Percentiles rank a stretch among this genome's conserved stretches.
Evolutionary conservation across 495 filamentous ascomycete genomes (phyloP).

Genomic region (Lasiosphaeria miniovina): DNA sequence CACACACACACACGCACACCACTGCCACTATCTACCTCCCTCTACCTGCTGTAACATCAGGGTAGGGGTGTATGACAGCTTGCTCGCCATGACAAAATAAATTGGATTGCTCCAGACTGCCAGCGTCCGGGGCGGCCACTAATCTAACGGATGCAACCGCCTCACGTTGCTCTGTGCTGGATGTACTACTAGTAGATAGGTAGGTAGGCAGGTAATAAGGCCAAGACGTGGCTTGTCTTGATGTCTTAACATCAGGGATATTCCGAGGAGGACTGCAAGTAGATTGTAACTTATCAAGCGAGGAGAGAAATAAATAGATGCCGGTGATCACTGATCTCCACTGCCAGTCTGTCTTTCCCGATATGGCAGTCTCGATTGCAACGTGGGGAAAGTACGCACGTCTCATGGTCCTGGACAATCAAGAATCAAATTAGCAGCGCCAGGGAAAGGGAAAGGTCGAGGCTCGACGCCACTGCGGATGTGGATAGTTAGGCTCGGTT

Average conservation of each 20-base stretch:
- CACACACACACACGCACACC: background rate
- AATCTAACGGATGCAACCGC: constrained; percentile 12
- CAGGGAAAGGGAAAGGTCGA: too few species aligned
- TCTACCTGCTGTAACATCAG: constrained; percentile 4
- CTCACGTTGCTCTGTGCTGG: background rate
- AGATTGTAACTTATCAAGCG: too few species aligned
- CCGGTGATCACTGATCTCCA: too few species aligned
- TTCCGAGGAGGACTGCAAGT: too few species aligned
- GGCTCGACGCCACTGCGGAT: too few species aligned
- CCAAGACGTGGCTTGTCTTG: too few species aligned
- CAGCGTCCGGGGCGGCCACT: background rate
- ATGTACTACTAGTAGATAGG: background rate
- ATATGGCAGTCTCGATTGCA: background rate
- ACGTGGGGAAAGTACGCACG: too few species aligned
- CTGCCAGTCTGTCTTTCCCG: background rate
- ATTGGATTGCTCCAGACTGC: constrained; percentile 7
- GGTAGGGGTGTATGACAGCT: constrained; percentile 1
- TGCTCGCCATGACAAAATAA: constrained; percentile 6
- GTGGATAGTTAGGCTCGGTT: constrained; percentile 21
- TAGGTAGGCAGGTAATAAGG: too few species aligned
- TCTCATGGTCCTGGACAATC: too few species aligned
- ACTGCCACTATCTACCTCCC: constrained; percentile 4
- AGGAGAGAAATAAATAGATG: background rate
- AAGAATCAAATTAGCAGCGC: too few species aligned
- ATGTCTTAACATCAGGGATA: background rate